phyloP scores from a whole-genome alignment of 176 grass and related monocot genomes.

The Ananas comosus region DNA sequence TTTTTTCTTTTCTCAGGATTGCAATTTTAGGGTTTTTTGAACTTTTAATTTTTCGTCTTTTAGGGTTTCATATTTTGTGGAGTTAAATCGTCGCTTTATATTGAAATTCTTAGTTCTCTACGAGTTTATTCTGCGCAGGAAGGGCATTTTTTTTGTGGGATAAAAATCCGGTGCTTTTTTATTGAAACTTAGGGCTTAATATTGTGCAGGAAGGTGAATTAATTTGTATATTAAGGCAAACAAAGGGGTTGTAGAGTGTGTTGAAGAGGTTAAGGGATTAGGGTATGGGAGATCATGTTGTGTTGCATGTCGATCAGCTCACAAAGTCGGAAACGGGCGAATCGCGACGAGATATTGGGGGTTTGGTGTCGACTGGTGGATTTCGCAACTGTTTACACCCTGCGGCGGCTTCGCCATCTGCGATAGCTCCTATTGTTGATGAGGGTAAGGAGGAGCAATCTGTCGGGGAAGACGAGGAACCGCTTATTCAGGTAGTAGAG shows the following conservation, averaged over 20 bases:
- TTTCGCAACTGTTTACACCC: background rate
- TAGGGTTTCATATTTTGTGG: background rate
- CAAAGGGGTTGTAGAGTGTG: too few species aligned
- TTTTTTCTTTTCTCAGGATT: too few species aligned
- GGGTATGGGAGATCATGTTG: conserved; percentile 71
- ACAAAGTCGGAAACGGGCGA: conserved; percentile 5
- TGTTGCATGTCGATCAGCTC: conserved; percentile 43
- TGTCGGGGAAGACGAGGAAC: conserved; percentile 28
- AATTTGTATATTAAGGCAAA: too few species aligned
- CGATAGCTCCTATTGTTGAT: background rate
- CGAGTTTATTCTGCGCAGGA: background rate
- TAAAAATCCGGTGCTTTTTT: too few species aligned
- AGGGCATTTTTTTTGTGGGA: background rate
- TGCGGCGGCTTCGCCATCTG: conserved; percentile 1
- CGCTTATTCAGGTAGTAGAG: conserved; percentile 61
- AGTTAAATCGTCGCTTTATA: too few species aligned
- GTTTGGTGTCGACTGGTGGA: background rate
- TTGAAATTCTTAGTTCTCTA: background rate
- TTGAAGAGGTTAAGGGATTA: too few species aligned
- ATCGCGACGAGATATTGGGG: background rate
- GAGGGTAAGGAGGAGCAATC: conserved; percentile 15
- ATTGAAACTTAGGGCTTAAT: too few species aligned
- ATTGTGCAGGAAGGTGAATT: too few species aligned
- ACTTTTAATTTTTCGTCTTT: background rate
- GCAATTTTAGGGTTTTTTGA: background rate